Evolutionary conservation across 345 rosid genomes (phyloP), one percentile per base, ranked within the genome.

Genomic region (Ceriops tagal): DNA sequence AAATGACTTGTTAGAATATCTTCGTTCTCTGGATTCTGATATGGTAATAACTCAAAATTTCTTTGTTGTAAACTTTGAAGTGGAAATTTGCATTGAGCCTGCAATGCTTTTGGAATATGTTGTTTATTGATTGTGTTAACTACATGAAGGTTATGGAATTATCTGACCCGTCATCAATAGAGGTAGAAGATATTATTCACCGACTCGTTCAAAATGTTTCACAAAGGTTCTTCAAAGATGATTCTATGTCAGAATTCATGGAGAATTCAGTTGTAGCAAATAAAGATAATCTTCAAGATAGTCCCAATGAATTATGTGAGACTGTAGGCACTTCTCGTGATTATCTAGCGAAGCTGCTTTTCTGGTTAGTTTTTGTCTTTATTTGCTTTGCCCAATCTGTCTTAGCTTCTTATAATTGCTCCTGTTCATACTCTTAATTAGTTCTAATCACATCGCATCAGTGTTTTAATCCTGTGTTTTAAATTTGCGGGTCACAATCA

Each of bases 271-370:
- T 72, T 43, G 55, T 72, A 37, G 67, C 75, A 63, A 77, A 70
- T 35, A 26, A 68, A 30, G 78, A 69, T 27, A 72, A 68, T 58
- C 68, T 58, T 21, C 75, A 68, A 61, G 83, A 81, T 53, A 76
- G 70, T 52, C 71, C 68, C 58, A 82, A 84, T 71, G 90, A 81
- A 70, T 74, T 53, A 39, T 74, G 75, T 47, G 75, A 76, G 18
- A 73, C 79, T 6, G 77, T 91, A 21, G 84, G 80, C 85, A 87
- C 96, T 61, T 87, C 95, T 18, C 86, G 97, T 9, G 98, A 91
- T 82, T 87, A 93, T 73, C 89, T 93, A 24, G 98, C 98, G 1
- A 93, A 85, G 80, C 86, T 93, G 71, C 97, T 89, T 72, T 91
- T 93, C 88, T 93, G 97, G 98, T 93, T 77, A 11, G 73, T 73